Conservation (phyloP, 164 flowering plant genomes). For the Brasenia schreberi region DNA sequence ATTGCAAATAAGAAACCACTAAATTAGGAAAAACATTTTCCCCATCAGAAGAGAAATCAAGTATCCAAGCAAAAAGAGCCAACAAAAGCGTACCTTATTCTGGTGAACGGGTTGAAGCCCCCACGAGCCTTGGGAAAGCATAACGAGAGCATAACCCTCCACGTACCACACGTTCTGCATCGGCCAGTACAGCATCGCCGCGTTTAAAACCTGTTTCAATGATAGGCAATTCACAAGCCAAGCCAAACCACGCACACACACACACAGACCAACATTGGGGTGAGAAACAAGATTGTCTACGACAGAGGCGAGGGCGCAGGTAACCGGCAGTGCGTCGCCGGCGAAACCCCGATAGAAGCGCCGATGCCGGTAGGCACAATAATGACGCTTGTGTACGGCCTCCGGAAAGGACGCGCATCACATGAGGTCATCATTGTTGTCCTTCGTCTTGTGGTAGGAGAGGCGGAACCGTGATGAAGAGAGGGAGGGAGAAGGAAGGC, state of each 20-base stretch:
- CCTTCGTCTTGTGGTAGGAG: neutral
- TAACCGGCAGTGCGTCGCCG: slow-evolving; percentile 82
- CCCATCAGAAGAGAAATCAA: neutral
- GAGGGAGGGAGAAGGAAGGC: neutral
- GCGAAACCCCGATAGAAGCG: slow-evolving; percentile 92
- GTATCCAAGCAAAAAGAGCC: neutral
- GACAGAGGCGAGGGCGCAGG: slow-evolving; percentile 68
- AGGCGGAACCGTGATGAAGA: neutral
- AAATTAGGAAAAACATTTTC: too few relatives aligned
- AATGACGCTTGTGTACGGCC: slow-evolving; percentile 78
- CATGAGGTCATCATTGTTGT: neutral
- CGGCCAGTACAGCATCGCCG: slow-evolving; percentile 91
- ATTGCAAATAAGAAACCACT: too few relatives aligned
- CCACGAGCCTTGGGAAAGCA: slow-evolving; percentile 73
- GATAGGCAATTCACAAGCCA: neutral
- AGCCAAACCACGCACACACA: neutral
- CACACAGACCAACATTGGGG: slow-evolving; percentile 39
- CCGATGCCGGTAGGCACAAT: slow-evolving; percentile 88
- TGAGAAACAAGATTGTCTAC: slow-evolving; percentile 86
- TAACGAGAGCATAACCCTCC: slow-evolving; percentile 83
- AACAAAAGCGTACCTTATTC: slow-evolving; percentile 31
- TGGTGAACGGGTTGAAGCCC: slow-evolving; percentile 72
- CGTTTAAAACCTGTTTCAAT: slow-evolving; percentile 61
- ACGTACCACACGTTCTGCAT: slow-evolving; percentile 68
- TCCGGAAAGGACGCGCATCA: slow-evolving; percentile 19